These are phyloP conservation scores for Ophiobolus disseminans DNA, from an alignment of 2,329 filamentous ascomycete species.

Conservation along the genomic window DNA sequence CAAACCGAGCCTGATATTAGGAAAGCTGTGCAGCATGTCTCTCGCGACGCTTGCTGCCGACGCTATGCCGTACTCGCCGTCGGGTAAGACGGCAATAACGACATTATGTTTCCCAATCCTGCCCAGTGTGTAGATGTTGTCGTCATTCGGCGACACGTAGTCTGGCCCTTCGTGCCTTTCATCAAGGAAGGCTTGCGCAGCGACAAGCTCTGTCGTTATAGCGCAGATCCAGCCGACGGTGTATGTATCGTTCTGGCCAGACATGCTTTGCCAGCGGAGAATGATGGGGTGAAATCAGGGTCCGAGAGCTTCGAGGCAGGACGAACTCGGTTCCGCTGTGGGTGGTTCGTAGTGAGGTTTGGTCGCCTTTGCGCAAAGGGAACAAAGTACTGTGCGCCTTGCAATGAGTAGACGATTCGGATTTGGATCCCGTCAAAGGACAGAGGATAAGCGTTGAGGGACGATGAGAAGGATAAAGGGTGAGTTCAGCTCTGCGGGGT, in stretches of 20 bases:
- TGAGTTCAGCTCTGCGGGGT: no score
- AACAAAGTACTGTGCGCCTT: no score
- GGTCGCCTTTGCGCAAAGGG: no score
- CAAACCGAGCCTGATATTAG: conserved; percentile 28
- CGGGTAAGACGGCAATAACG: conserved; percentile 35
- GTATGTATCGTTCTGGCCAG: conserved; percentile 37
- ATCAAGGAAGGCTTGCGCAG: conserved; percentile 1
- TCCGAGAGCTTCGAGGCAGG: no score
- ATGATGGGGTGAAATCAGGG: no score
- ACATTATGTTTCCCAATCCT: conserved; percentile 42
- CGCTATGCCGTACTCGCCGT: conserved; percentile 21
- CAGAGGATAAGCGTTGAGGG: no score
- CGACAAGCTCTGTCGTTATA: neutral
- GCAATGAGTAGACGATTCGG: no score
- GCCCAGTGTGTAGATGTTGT: conserved; percentile 3
- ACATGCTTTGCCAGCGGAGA: neutral
- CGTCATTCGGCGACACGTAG: neutral
- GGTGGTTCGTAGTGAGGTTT: no score
- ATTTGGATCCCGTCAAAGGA: no score
- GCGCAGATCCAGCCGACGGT: conserved; percentile 49
- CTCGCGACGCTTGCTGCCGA: conserved; percentile 26
- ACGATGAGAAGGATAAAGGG: no score
- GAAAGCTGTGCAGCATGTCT: conserved; percentile 21
- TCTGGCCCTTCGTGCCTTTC: conserved; percentile 1
- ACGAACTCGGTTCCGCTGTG: no score